Base-by-base conservation (phyloP, 176 grass and related monocot genomes). In the Rhipidocladum racemiflorum region DNA sequence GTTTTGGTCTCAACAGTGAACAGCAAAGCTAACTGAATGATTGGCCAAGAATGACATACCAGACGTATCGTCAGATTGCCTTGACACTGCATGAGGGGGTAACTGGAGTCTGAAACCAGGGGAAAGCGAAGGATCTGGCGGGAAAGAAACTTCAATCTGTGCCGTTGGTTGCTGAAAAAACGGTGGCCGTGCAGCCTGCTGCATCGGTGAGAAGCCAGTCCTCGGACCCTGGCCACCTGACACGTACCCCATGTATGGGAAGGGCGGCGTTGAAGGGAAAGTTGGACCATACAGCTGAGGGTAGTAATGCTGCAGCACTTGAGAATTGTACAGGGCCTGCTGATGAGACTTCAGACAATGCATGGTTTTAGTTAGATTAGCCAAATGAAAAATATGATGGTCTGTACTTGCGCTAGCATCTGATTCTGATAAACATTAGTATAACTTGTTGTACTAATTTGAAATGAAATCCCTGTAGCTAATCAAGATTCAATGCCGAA, bases 311-410 rank as follows among this genome's bases (percentile, higher is more conserved):
- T 83, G 85, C 34, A 85, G 67, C 77, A 95, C 12, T 78, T 89
- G 90, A 75, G 81, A 29, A 80, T 84, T 87, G 90, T 98, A 98
- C 29, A 88, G n/a, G 42, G 69, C 92, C 89, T 95, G 90, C 74
- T 67, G 9, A 43, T 42, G 23, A 39, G 20, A 74, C 71, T 72
- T 85, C 77, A 86, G 10, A 62, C 48, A 68, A 75, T 50, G 16
- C 16, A 80, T 16, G 12, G 14, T 57, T 71, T 66, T 73, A 67
- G 83, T 77, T 45, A 83, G 66, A 32, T n/a, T 25, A 20, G 38
- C n/a, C 64, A 70, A 18, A 66, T 65, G 5, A 4, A 81, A 67
- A 75, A 21, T 20, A 67, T 48, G 14, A 38, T 66, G 72, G 36
- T 56, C 12, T 15, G 6, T 53, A 39, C 49, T 12, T 38, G 24